Percentiles rank a stretch among this genome's conserved stretches.
phyloP scores from a whole-genome alignment of 768 basidiomycete species.

The Pulveroboletus sp. region DNA sequence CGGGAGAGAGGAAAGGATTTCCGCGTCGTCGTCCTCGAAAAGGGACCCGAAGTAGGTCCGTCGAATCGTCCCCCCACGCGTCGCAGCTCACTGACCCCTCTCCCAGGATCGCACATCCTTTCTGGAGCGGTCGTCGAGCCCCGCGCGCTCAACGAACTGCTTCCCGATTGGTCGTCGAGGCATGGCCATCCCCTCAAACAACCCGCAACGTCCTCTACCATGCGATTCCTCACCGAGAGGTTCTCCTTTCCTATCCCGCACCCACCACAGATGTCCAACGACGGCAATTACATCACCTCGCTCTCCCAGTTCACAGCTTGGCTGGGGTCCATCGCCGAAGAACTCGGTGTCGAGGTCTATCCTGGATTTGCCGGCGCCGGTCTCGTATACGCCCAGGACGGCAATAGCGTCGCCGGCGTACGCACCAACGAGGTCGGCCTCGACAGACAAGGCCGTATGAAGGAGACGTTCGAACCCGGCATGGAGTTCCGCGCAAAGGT shows the following conservation, averaged over 20 bases:
- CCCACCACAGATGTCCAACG: slow-evolving; percentile 95
- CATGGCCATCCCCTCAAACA: slow-evolving; percentile 75
- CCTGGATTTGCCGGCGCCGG: slow-evolving; percentile 94
- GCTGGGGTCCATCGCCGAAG: slow-evolving; percentile 84
- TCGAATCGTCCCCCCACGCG: slow-evolving; percentile 11
- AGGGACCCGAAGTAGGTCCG: slow-evolving; percentile 88
- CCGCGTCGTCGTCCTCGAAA: slow-evolving; percentile 92
- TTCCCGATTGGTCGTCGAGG: slow-evolving; percentile 76
- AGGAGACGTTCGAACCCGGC: slow-evolving; percentile 90
- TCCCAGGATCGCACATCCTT: slow-evolving; percentile 83
- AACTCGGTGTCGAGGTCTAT: slow-evolving; percentile 89
- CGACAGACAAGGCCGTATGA: slow-evolving; percentile 68
- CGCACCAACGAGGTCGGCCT: slow-evolving; percentile 93
- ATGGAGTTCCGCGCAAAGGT: slow-evolving; percentile 94
- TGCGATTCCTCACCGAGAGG: slow-evolving; percentile 79
- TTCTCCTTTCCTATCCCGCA: slow-evolving; percentile 81
- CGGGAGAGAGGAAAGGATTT: slow-evolving; percentile 73
- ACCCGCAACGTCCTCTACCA: slow-evolving; percentile 69
- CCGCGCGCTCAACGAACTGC: slow-evolving; percentile 81
- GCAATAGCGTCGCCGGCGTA: slow-evolving; percentile 51
- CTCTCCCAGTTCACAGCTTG: slow-evolving; percentile 87
- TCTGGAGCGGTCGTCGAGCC: slow-evolving; percentile 96
- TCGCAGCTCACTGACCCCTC: not conserved
- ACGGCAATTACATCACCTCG: slow-evolving; percentile 89
- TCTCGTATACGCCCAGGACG: slow-evolving; percentile 63